Percentiles rank a stretch among this genome's conserved stretches.
Evolutionary conservation across 495 filamentous ascomycete genomes (phyloP).

Genomic region (Hypoxylon intermedium): DNA sequence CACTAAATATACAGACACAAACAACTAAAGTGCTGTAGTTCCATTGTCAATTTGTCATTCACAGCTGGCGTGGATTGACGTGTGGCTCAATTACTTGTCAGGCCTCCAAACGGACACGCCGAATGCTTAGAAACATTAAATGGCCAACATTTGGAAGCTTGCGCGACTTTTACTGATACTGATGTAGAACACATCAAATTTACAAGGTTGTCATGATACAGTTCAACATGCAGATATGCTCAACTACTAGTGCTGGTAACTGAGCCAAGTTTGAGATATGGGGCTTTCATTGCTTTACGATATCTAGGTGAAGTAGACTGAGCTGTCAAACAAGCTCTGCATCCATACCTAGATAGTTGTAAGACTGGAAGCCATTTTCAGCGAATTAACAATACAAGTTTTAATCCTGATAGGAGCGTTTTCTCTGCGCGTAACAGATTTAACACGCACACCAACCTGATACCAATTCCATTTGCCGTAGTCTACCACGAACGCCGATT

Average conservation of each 20-base stretch:
- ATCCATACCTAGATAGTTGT: background rate
- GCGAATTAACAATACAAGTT: constrained; percentile 22
- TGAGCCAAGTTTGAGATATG: too few relatives aligned
- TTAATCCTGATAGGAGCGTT: background rate
- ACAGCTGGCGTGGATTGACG: background rate
- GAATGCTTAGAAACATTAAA: background rate
- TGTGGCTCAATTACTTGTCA: constrained; percentile 28
- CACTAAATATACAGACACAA: too few relatives aligned
- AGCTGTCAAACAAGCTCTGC: too few relatives aligned
- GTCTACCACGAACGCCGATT: constrained; percentile 16
- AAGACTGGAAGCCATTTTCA: background rate
- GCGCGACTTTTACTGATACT: too few relatives aligned
- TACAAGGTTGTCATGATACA: too few relatives aligned
- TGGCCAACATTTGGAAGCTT: constrained; percentile 12
- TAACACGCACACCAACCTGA: constrained; percentile 5
- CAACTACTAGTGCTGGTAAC: too few relatives aligned
- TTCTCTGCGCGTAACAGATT: background rate
- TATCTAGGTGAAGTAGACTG: too few relatives aligned
- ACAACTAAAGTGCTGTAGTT: constrained; percentile 11
- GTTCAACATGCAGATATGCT: too few relatives aligned
- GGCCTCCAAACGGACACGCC: constrained; percentile 22
- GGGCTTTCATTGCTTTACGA: too few relatives aligned
- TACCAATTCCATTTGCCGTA: constrained; percentile 1
- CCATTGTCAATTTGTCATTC: too few relatives aligned
- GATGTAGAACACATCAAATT: too few relatives aligned